Evolutionary conservation across 192 early-diverging fungal species (phyloP).

Genomic region (Haplosporangium gracile): DNA sequence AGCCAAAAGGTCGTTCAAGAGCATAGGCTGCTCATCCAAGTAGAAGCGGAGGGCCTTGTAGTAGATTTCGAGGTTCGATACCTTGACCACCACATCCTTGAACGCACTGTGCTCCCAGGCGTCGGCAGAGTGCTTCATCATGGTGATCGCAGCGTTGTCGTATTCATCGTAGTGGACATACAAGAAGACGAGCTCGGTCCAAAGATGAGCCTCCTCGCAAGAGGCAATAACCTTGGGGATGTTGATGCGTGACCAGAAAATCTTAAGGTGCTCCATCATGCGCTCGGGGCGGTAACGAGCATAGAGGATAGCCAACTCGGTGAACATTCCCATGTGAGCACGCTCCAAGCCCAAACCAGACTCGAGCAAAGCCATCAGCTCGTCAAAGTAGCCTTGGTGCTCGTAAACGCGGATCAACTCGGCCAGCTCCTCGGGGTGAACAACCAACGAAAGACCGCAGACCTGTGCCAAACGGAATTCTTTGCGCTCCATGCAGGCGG

Average conservation of each 20-base stretch:
- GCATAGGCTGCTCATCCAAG: conserved; percentile 94
- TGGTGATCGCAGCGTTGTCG: conserved; percentile 96
- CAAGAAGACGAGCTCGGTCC: conserved; percentile 98
- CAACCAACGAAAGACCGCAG: conserved; percentile 95
- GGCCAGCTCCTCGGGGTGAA: conserved; percentile 98
- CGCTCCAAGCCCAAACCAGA: conserved; percentile 95
- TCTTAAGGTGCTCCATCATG: conserved; percentile 97
- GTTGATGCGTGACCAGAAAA: conserved; percentile 98
- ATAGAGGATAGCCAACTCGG: conserved; percentile 97
- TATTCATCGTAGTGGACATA: conserved; percentile 99
- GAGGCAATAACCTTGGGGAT: conserved; percentile 99
- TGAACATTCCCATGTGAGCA: conserved; percentile 99
- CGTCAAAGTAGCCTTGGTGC: conserved; percentile 88
- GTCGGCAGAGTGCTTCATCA: conserved; percentile 96
- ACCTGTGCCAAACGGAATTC: conserved; percentile 99
- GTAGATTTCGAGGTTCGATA: conserved; percentile 97
- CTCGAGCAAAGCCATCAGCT: conserved; percentile 93
- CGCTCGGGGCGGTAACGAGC: conserved; percentile 95
- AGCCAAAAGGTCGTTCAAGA: conserved; percentile 93
- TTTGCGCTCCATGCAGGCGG: conserved; percentile 94
- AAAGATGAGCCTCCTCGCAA: conserved; percentile 93
- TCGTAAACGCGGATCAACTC: conserved; percentile 92
- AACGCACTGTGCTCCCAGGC: conserved; percentile 98
- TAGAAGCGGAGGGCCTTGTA: conserved; percentile 99
- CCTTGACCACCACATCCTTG: conserved; percentile 98